Evolutionary conservation across 164 flowering plant genomes (phyloP), one percentile per base, ranked within the genome.

Genomic region (Berberis vulgaris): DNA sequence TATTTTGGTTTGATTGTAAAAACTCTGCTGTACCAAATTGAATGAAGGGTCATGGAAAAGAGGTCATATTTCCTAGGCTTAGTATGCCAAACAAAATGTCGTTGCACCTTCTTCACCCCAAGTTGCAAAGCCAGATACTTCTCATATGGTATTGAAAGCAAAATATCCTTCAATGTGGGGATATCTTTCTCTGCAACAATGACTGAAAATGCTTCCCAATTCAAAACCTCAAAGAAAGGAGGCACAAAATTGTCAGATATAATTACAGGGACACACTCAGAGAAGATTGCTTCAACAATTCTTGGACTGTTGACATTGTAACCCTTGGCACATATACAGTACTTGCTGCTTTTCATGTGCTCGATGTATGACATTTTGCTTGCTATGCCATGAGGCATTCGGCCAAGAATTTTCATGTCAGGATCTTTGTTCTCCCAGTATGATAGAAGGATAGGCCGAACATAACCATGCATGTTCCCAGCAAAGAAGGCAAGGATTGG

Each of bases 301-400:
- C 60, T 43, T 57, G 60, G 60, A 5, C 44, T 57, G 11, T 57
- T 43, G 10, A 57, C 60, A 43, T 57, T 45, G 41, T 57, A 57
- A 57, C 60, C 60, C n/a, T 4, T 57, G 45, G 60, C 60, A 57
- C 60, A 57, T 11, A 57, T 57, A n/a, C 60, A 57, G 45, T 57
- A 57, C 41, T 57, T 57, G 45, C 60, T 57, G 11, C 60, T 41
- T n/a, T 57, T 57, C 60, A 57, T 57, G 9, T 57, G 41, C 43
- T 52, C 13, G 3, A 3, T 42, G 45, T 57, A 57, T 6, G 41
- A 40, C 40, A 57, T 41, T 42, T 7, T 7, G n/a, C 11, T 42
- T 42, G 2, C 41, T n/a, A 40, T 52, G 3, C 43, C 41, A 5
- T 2, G 12, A 57, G 43, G 45, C 11, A 42, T 40, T 42, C 3